Base-by-base conservation (phyloP, 2,329 filamentous ascomycete species). In the Fusarium sp. region DNA sequence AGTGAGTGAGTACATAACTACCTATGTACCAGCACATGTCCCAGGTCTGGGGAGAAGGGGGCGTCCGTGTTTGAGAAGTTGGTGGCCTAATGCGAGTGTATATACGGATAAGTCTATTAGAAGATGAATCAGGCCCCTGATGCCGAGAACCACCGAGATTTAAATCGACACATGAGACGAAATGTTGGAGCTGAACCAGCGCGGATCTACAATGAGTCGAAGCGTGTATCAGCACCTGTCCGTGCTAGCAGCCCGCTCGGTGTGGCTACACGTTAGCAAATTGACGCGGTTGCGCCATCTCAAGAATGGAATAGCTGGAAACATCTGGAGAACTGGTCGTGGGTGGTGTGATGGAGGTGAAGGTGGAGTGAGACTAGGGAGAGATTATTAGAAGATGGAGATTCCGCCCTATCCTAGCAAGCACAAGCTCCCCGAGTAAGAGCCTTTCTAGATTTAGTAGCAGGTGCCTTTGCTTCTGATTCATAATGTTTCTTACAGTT, bases 151-250 rank as follows among this genome's bases (percentile, higher is more conserved):
- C 68, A 54, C 71, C 56, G 71, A 74, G 60, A 59, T 57, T 73
- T 35, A 28, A 68, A 42, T 48, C 58, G 67, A 70, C 56, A 77
- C 72, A 72, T 71, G 73, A 77, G 75, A 77, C 71, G 75, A 77
- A 76, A 71, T 60, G 54, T 56, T 41, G 31, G 59, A 77, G 72
- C 58, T 75, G 70, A 66, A 61, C 61, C 71, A 73, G 60, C 58
- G 69, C 61, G 71, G 73, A 77, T 77, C 73, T 77, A 58, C 61
- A 48, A 65, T 53, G 73, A 75, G 64, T 77, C 75, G 73, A 73
- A 68, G 75, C 75, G 62, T 73, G 71, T 74, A 72, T 74, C 71
- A 74, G 59, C 33, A 48, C 26, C 50, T 48, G 73, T 74, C 71
- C 45, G 71, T 74, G 71, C 71, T 30, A 42, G 45, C 58, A 68